phyloP scores from a whole-genome alignment of 2,329 filamentous ascomycete genomes.

The Ceratocystis variospora region DNA sequence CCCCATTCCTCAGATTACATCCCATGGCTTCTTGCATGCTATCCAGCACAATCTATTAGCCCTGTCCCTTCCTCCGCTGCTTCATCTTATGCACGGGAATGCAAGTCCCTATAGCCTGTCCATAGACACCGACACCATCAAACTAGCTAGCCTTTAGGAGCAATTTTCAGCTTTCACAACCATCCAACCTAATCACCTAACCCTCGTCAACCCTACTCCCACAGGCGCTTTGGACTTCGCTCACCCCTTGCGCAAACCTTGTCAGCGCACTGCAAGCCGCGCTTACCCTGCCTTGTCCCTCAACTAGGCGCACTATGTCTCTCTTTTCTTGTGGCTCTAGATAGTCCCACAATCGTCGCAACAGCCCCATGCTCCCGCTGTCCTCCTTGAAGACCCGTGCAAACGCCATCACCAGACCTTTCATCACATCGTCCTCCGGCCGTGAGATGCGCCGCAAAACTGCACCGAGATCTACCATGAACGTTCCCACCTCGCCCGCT shows the following conservation, averaged over 20 bases:
- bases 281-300: not conserved
- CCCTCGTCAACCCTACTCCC: not conserved
- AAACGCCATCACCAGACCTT: constrained; percentile 22
- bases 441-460: constrained; percentile 20
- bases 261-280: not conserved
- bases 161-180: not conserved
- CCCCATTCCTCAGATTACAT: too few relatives aligned
- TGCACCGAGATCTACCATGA: constrained; percentile 22
- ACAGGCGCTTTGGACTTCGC: not conserved
- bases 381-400: constrained; percentile 21
- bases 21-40: too few relatives aligned
- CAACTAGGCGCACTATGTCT: not conserved
- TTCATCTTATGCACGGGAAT: too few relatives aligned
- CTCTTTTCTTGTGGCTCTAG: constrained; percentile 18
- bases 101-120: not conserved
- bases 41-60: too few relatives aligned
- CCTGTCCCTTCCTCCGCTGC: too few relatives aligned
- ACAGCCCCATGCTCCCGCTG: constrained; percentile 14
- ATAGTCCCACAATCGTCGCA: constrained; percentile 22
- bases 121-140: too few relatives aligned
- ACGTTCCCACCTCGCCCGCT: constrained; percentile 22
- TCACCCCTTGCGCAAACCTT: not conserved
- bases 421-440: constrained; percentile 15
- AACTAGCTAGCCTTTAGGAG: too few relatives aligned
- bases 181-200: not conserved